These are phyloP conservation scores for Prunella vulgaris DNA, from an alignment of 257 asterid genomes.

Conservation along the genomic window DNA sequence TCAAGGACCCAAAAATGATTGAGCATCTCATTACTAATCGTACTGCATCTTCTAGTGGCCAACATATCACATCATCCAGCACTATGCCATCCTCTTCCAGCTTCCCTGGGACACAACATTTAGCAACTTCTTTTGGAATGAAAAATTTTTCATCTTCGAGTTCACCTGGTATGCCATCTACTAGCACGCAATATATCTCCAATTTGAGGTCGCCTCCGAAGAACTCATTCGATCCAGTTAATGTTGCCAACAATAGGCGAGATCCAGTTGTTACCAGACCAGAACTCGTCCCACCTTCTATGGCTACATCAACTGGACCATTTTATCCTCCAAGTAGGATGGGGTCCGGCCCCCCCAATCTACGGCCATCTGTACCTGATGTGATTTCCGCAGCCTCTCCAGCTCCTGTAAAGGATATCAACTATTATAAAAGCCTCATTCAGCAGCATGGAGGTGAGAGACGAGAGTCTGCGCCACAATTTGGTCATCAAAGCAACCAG, in stretches of 20 bases:
- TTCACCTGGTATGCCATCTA: slow-evolving; percentile 28
- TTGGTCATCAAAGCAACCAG: slow-evolving; percentile 32
- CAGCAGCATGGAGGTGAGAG: slow-evolving; percentile 92
- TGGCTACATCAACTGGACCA: slow-evolving; percentile 29
- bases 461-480: slow-evolving; percentile 42
- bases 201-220: slow-evolving; percentile 26
- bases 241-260: slow-evolving; percentile 21
- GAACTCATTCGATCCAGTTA: slow-evolving; percentile 23
- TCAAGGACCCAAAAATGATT: slow-evolving; percentile 63
- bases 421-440: slow-evolving; percentile 75
- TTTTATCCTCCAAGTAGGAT: slow-evolving; percentile 42
- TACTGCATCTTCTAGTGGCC: slow-evolving; percentile 25
- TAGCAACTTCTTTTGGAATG: background rate
- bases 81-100: slow-evolving; percentile 22
- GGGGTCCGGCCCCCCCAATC: slow-evolving; percentile 24
- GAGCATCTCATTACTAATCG: slow-evolving; percentile 57
- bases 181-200: slow-evolving; percentile 35
- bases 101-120: slow-evolving; percentile 13
- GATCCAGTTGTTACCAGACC: slow-evolving; percentile 34
- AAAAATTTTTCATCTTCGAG: slow-evolving; percentile 18
- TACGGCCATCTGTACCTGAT: slow-evolving; percentile 35
- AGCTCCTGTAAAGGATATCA: slow-evolving; percentile 51
- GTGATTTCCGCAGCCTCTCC: slow-evolving; percentile 31
- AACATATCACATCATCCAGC: slow-evolving; percentile 17
- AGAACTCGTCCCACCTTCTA: slow-evolving; percentile 30